Percentiles rank a stretch among this genome's conserved stretches.
Conservation (phyloP, 2,329 filamentous ascomycete genomes). For the Aureobasidium melanogenum region DNA sequence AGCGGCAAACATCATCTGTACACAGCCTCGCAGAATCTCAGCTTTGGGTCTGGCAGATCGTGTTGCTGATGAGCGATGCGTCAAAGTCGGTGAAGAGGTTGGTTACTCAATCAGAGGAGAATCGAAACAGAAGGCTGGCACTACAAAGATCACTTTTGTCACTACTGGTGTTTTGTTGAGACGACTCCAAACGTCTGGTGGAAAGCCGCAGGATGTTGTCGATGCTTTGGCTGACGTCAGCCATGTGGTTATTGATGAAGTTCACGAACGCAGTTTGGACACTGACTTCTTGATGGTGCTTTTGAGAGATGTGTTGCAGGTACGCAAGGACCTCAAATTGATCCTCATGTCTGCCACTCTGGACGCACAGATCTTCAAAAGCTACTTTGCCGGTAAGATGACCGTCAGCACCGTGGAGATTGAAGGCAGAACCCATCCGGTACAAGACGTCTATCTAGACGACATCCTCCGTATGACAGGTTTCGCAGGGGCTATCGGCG, state of each 20-base stretch:
- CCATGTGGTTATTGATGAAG: constrained; percentile 92
- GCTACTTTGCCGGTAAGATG: constrained; percentile 57
- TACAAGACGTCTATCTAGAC: constrained; percentile 82
- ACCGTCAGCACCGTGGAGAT: constrained; percentile 76
- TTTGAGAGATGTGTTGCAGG: constrained; percentile 68
- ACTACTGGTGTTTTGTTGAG: constrained; percentile 89
- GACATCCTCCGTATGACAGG: constrained; percentile 74
- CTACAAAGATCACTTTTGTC: constrained; percentile 88
- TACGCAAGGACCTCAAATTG: constrained; percentile 71
- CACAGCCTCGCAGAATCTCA: constrained; percentile 88
- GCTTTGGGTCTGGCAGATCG: constrained; percentile 89
- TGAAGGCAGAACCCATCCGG: constrained; percentile 78
- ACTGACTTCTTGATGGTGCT: constrained; percentile 90
- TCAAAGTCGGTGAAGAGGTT: constrained; percentile 72
- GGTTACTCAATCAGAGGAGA: constrained; percentile 90
- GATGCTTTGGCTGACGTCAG: constrained; percentile 80
- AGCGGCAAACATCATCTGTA: constrained; percentile 84
- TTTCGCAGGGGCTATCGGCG: constrained; percentile 41
- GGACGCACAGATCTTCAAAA: constrained; percentile 74
- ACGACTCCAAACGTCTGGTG: constrained; percentile 82
- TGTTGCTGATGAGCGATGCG: constrained; percentile 85
- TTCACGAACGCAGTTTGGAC: constrained; percentile 89
- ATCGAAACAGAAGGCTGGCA: constrained; percentile 58
- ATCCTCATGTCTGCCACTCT: constrained; percentile 95
- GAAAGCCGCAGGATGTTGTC: constrained; percentile 68